Evolutionary conservation across 2,329 filamentous ascomycete genomes (phyloP), one percentile per base, ranked within the genome.

Genomic region (Colletotrichum kahawae): DNA sequence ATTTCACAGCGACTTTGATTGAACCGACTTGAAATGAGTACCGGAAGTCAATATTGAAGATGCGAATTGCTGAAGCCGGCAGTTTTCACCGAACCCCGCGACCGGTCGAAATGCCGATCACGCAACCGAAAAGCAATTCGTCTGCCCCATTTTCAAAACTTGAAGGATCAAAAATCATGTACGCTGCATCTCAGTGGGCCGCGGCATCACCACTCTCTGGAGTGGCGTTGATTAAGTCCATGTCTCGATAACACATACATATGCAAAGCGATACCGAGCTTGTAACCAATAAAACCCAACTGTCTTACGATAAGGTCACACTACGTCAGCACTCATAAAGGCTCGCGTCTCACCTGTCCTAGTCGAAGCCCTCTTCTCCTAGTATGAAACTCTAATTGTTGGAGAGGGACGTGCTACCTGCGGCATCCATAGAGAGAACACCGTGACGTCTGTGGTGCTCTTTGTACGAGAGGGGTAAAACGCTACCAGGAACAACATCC

Each of bases 381-480:
- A 63, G 54, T 14, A 38, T 64, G 34, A 59, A 71, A 74, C 67
- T 66, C 12, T 74, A 71, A 60, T 66, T n/a, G 36, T 70, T 48
- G 33, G 43, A 34, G 24, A 38, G 33, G 67, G 51, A 74, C 71
- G 71, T 74, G 67, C 62, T 21, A 74, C 71, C 24, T 62, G 60
- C 38, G 33, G 33, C 60, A 48, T 62, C 59, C 29, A 38, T 18
- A 56, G 33, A 43, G 12, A 13, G 29, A 51, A 43, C 13, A 31
- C 21, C 34, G 36, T 74, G 71, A 71, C 71, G 67, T 65, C 71
- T 48, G 57, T 1, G 31, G 57, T 62, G 57, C 43, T 51, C n/a
- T 16, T 16, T 34, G 67, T 64, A 48, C 24, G 67, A 48, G 43
- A 34, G 59, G 59, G 63, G 63, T 48, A 43, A 48, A 51, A 62